Conservation (phyloP, 129 eudicot genomes). For the Erigeron canadensis region DNA sequence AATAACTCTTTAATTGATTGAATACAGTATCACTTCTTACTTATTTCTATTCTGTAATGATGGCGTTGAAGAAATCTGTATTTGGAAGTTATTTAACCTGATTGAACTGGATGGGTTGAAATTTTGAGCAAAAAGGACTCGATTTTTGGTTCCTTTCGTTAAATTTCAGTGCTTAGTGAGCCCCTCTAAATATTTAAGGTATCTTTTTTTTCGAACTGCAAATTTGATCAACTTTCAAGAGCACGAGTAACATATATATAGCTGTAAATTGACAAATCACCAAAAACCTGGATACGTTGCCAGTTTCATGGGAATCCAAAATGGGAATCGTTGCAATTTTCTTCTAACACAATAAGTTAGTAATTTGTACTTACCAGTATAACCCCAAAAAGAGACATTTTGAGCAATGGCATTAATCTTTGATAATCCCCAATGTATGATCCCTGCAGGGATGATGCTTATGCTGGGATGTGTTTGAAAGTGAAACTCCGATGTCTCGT, state of each 20-base stretch:
- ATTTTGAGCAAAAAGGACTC: neutral
- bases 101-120: neutral
- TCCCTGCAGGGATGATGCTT: slow-evolving; percentile 28
- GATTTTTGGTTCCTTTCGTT: neutral
- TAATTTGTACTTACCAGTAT: slow-evolving; percentile 10
- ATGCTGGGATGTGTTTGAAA: slow-evolving; percentile 20
- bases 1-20: too few relatives aligned
- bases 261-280: too few relatives aligned
- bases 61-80: neutral
- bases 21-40: too few relatives aligned
- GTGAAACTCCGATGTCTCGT: slow-evolving; percentile 13
- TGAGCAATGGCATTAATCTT: neutral
- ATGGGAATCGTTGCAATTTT: too few relatives aligned
- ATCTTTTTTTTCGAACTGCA: too few relatives aligned
- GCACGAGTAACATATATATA: too few relatives aligned
- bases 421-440: neutral
- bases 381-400: neutral
- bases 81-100: neutral
- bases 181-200: neutral
- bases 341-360: too few relatives aligned
- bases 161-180: neutral
- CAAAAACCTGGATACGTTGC: too few relatives aligned
- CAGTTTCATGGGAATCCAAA: too few relatives aligned
- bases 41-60: neutral
- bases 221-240: too few relatives aligned